Base-by-base conservation (phyloP, 345 rosid species). In the Nephelium lappaceum region DNA sequence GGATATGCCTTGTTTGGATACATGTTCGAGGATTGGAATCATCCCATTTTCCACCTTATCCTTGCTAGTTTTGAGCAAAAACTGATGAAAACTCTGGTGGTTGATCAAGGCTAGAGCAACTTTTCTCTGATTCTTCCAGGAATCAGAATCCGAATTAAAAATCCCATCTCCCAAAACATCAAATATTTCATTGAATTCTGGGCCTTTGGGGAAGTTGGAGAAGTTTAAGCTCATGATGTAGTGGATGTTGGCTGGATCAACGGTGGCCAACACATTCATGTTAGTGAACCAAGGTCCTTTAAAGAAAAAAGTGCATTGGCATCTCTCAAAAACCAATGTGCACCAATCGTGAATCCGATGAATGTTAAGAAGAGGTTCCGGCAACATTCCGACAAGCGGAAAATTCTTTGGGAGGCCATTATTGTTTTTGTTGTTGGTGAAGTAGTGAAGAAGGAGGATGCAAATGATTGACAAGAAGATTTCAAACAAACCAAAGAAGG, bases 381-480 rank as follows among this genome's bases (percentile, higher is more conserved):
- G 95, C 27, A 88, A 68, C 94, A 85, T 89, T 15, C 97, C 97
- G 0, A 92, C 18, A 23, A 92, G 1, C 3, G 93, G 93, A 84
- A 86, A 41, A 41, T 41, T 41, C 43, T 5, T 41, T 41, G 43
- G 43, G 43, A 5, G 43, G 43, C 9, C 43, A 41, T 41, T 41
- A 1, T 41, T 41, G 43, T 5, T 41, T 31, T 31, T 31, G 43
- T 68, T 69, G n/a, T 69, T 69, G 27, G n/a, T 11, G 8, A 45
- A 69, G 57, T 5, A 69, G 0, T 38, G 38, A 23, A 69, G 72
- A 45, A 69, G 6, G 11, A 69, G 14, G 58, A 69, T 43, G 72
- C 36, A 31, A 31, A 31, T 31, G 36, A 31, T 31, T 2, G 36
- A 31, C 36, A 31, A 31, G 36, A 31, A 69, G 57, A 69, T 43